Percentiles rank a stretch among this genome's conserved stretches.
phyloP scores from a whole-genome alignment of 257 asterid genomes.

The Lycium ferocissimum region DNA sequence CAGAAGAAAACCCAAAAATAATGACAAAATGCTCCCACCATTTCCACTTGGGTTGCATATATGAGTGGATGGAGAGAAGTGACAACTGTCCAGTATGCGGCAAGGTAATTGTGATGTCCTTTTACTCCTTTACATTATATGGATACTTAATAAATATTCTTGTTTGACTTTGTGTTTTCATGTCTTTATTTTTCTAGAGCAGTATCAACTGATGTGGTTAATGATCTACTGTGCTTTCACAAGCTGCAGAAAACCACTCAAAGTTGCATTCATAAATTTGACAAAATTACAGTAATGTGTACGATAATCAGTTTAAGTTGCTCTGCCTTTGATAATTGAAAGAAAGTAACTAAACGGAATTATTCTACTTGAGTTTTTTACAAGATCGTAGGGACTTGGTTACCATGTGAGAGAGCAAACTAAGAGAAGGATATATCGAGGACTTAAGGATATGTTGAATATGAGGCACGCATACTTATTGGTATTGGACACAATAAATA shows the following conservation, averaged over 20 bases:
- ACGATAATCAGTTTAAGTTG: not conserved
- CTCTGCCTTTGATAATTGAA: constrained; percentile 8
- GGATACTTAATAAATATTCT: not conserved
- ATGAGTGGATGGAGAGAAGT: constrained; percentile 99
- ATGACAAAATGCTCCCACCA: constrained; percentile 83
- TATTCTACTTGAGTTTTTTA: not conserved
- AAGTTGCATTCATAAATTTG: not conserved
- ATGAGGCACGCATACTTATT: not conserved
- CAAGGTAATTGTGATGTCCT: constrained; percentile 54
- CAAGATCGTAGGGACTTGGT: not conserved
- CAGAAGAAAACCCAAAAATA: constrained; percentile 85
- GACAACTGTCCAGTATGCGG: constrained; percentile 96
- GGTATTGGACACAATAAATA: not conserved
- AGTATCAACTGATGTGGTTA: not conserved
- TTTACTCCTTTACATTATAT: not conserved
- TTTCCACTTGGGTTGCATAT: constrained; percentile 97
- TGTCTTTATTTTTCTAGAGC: not conserved
- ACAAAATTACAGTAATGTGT: not conserved
- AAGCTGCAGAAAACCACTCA: not conserved
- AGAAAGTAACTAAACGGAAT: not conserved
- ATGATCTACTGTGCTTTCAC: not conserved
- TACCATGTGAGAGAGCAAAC: not conserved
- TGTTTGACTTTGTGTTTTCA: not conserved
- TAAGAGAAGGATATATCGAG: not conserved
- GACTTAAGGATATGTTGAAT: not conserved